These are phyloP conservation scores for Macrolepiota dolichaula DNA, from an alignment of 768 basidiomycete genomes.

Conservation along the genomic window DNA sequence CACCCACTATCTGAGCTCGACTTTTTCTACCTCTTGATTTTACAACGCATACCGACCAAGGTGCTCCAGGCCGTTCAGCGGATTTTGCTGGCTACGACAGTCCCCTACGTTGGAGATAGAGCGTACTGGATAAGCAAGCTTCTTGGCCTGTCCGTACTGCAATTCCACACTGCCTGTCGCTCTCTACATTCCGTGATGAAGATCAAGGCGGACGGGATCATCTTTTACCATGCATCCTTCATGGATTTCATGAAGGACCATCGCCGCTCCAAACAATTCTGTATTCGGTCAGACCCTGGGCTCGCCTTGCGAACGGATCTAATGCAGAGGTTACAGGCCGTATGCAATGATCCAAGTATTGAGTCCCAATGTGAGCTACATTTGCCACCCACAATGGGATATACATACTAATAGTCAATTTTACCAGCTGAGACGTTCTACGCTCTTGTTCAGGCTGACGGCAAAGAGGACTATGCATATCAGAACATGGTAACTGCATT, in stretches of 20 bases:
- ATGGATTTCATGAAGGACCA: neutral
- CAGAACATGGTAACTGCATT: too few relatives aligned
- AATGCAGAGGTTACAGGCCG: too few relatives aligned
- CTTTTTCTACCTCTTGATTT: neutral
- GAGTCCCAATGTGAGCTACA: too few relatives aligned
- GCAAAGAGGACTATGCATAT: too few relatives aligned
- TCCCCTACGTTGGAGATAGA: neutral
- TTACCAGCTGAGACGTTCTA: too few relatives aligned
- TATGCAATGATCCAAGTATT: too few relatives aligned
- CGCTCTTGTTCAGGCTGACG: too few relatives aligned
- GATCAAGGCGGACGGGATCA: neutral
- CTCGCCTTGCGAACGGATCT: too few relatives aligned
- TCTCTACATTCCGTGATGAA: neutral
- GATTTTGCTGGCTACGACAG: neutral
- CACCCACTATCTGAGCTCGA: neutral
- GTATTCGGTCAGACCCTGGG: neutral
- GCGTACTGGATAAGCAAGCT: neutral
- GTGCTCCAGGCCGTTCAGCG: neutral
- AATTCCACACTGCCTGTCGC: neutral
- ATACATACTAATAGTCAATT: too few relatives aligned
- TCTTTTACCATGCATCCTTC: neutral
- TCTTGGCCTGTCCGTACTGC: neutral
- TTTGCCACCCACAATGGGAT: too few relatives aligned
- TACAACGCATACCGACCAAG: neutral
- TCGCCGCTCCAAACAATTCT: neutral